Conservation (phyloP, 305 asterid genomes). For the Fraxinus dipetala region DNA sequence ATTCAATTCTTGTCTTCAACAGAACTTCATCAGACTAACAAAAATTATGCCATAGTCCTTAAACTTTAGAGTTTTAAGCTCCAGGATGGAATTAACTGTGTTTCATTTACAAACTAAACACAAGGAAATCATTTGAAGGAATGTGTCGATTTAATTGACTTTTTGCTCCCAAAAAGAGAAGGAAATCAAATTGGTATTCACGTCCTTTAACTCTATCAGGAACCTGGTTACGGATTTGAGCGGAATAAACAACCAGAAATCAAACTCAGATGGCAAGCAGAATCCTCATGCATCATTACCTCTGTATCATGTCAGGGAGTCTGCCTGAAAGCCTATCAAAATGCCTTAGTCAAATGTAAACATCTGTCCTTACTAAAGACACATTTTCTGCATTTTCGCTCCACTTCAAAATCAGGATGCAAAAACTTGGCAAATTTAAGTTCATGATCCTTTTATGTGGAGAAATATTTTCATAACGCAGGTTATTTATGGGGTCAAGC, state of each 20-base stretch:
- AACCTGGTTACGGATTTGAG: conserved; percentile 2
- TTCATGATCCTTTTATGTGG: not conserved
- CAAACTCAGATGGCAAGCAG: conserved; percentile 12
- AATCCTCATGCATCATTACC: conserved; percentile 2
- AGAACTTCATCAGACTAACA: not conserved
- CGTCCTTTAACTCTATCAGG: conserved; percentile 1
- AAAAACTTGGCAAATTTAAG: not conserved
- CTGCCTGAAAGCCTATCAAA: not conserved
- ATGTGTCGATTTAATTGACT: conserved; percentile 8
- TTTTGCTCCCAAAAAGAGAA: conserved; percentile 2
- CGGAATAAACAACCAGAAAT: conserved; percentile 3
- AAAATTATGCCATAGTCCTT: conserved; percentile 11
- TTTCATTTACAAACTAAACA: conserved; percentile 4
- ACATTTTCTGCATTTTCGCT: not conserved
- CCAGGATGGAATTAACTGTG: conserved; percentile 2
- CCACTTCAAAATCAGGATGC: not conserved
- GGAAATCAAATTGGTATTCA: not conserved
- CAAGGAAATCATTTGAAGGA: not conserved
- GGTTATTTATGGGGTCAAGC: not conserved
- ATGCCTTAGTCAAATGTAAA: conserved; percentile 1
- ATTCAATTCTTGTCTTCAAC: not conserved
- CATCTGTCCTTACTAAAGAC: not conserved
- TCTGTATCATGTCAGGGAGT: not conserved
- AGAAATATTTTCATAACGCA: not conserved
- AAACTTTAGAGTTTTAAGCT: not conserved